phyloP scores from a whole-genome alignment of 495 filamentous ascomycete genomes.

The Penicillium verhagenii region DNA sequence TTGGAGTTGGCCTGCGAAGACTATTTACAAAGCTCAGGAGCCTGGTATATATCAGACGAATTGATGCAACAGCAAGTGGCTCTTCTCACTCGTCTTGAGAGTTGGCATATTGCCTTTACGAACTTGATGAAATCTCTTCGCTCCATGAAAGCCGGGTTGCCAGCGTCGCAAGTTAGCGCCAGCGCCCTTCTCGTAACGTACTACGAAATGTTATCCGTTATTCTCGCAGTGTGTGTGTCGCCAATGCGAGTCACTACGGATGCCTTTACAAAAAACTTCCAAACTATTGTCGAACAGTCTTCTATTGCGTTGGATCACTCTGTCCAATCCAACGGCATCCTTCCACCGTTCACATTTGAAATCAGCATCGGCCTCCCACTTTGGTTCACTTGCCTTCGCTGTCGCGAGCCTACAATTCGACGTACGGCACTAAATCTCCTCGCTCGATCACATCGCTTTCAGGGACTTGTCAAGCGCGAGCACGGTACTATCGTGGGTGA shows the following conservation, averaged over 20 bases:
- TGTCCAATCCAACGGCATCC: constrained; percentile 17
- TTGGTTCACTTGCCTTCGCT: constrained; percentile 32
- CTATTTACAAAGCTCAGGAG: not conserved
- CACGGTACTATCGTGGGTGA: constrained; percentile 16
- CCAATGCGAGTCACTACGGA: constrained; percentile 22
- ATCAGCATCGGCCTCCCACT: constrained; percentile 35
- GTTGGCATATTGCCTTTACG: constrained; percentile 27
- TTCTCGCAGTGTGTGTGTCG: constrained; percentile 14
- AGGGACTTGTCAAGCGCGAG: constrained; percentile 29
- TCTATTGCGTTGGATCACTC: constrained; percentile 16
- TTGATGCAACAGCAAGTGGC: constrained; percentile 8
- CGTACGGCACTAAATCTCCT: constrained; percentile 30
- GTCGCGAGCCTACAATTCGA: constrained; percentile 31
- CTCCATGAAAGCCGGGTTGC: constrained; percentile 3
- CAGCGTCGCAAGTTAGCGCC: constrained; percentile 14
- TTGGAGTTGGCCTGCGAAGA: constrained; percentile 15
- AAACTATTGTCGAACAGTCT: constrained; percentile 30
- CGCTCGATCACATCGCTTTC: constrained; percentile 23
- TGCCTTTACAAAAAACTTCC: constrained; percentile 24
- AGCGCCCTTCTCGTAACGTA: constrained; percentile 24
- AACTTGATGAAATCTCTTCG: constrained; percentile 15
- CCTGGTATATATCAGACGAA: constrained; percentile 6
- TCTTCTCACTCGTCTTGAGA: constrained; percentile 11
- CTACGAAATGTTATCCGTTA: constrained; percentile 27
- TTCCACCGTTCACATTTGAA: constrained; percentile 40